Conservation (phyloP, 2,329 filamentous ascomycete genomes). For the Colletotrichum sp. region DNA sequence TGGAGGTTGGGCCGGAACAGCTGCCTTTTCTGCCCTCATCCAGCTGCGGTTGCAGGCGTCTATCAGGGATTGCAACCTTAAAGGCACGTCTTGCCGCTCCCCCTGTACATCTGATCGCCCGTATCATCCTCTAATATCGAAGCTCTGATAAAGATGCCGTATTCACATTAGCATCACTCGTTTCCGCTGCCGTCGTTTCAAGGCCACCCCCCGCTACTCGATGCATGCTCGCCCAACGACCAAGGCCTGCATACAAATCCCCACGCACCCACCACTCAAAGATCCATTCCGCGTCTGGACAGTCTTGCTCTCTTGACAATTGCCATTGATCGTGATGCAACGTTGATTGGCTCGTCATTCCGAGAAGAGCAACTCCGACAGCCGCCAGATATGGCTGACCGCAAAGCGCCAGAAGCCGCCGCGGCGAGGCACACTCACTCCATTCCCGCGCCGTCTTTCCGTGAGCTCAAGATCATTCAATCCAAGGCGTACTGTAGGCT, state of each 20-base stretch:
- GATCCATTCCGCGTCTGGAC: background rate
- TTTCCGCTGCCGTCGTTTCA: background rate
- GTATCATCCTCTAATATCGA: slow-evolving; percentile 1
- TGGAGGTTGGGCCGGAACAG: background rate
- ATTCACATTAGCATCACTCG: slow-evolving; percentile 1
- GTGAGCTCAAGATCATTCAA: slow-evolving; percentile 43
- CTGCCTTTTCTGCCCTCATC: background rate
- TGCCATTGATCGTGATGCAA: background rate
- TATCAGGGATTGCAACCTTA: slow-evolving; percentile 15
- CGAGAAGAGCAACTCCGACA: background rate
- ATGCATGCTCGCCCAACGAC: background rate
- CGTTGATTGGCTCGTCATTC: background rate
- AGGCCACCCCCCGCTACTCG: background rate
- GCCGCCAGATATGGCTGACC: slow-evolving; percentile 16
- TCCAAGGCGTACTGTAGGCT: slow-evolving; percentile 23
- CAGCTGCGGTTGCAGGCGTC: background rate
- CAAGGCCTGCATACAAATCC: background rate
- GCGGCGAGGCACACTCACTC: slow-evolving; percentile 30
- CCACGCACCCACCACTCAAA: background rate
- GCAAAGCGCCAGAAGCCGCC: slow-evolving; percentile 17
- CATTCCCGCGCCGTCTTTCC: slow-evolving; percentile 55
- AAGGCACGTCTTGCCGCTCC: slow-evolving; percentile 8
- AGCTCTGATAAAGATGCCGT: slow-evolving; percentile 6
- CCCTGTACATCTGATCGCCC: background rate
- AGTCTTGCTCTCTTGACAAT: background rate